Evolutionary conservation across 1,284 basidiomycete genomes (phyloP), one percentile per base, ranked within the genome.

Genomic region (Gomphus bonarii): DNA sequence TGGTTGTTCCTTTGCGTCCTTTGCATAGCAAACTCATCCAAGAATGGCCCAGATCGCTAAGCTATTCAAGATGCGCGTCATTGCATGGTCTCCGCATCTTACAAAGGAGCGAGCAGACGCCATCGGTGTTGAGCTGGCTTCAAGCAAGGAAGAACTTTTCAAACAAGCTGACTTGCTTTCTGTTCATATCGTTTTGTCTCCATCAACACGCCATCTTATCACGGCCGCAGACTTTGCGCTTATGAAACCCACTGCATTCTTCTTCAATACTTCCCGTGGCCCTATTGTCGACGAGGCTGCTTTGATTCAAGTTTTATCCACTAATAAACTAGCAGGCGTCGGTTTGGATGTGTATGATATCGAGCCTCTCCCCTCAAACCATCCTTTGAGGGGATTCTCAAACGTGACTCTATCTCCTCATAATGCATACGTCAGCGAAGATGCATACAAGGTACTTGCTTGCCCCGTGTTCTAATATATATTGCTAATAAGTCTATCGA

Each of bases 191-290:
- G 76, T 84, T 5, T 69, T 80, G 18, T 78, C 81, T 0, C 74
- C 76, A 3, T 65, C 69, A 20, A 82, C 81, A 0, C 67, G 67
- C 10, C 72, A 75, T 18, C 67, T 84, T 36, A 69, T 85, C 51
- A 72, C 69, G 0, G 71, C 67, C 6, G 63, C 65, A 3, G 79
- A 84, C 50, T 66, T 85, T 14, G 71, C 65, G 5, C 62, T 69
- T 28, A 73, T 85, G 75, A 82, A 82, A 63, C 68, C 73, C 0
- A 74, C 75, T 10, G 76, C 81, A 0, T 74, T 80, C 63, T 70
- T 86, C 53, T 75, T 85, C 64, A 86, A 85, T 64, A 84, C 82
- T 1, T 79, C 78, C 7, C 70, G 82, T 48, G 83, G 83, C 0
- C 81, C 81, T 11, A 65, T 85, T 28, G 74, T 85, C 3, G 75